Evolutionary conservation across 2,329 filamentous ascomycete genomes (phyloP).

Genomic region (Colletotrichum sp.): DNA sequence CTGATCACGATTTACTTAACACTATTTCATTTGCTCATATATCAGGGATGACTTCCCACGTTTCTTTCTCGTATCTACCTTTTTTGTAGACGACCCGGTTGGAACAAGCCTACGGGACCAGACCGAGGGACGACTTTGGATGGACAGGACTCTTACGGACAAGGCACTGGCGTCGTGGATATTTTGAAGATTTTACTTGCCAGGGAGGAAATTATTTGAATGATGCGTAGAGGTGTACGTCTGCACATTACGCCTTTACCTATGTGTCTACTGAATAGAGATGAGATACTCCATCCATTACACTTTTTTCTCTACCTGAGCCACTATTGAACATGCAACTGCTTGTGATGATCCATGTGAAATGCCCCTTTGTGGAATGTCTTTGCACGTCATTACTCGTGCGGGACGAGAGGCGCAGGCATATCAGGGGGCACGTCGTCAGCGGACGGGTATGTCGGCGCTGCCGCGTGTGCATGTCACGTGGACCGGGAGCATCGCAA

Average conservation of each 20-base stretch:
- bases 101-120: conserved; percentile 17
- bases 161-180: conserved; percentile 18
- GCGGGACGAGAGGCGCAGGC: background rate
- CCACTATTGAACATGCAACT: background rate
- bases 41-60: conserved; percentile 16
- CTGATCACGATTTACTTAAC: conserved; percentile 16
- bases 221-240: conserved; percentile 14
- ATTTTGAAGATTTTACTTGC: conserved; percentile 6
- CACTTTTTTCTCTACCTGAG: background rate
- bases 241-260: background rate
- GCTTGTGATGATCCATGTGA: background rate
- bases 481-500: background rate
- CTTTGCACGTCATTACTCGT: background rate
- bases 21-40: conserved; percentile 18
- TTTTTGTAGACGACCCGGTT: conserved; percentile 18
- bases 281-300: background rate
- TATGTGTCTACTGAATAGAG: conserved; percentile 13
- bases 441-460: background rate
- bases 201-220: conserved; percentile 9
- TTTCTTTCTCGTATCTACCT: conserved; percentile 21
- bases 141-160: conserved; percentile 19
- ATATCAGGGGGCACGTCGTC: background rate
- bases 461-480: background rate
- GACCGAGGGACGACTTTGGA: conserved; percentile 20
- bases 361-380: background rate